Conservation (phyloP, 129 eudicot genomes). For the Flaveria sonorensis region DNA sequence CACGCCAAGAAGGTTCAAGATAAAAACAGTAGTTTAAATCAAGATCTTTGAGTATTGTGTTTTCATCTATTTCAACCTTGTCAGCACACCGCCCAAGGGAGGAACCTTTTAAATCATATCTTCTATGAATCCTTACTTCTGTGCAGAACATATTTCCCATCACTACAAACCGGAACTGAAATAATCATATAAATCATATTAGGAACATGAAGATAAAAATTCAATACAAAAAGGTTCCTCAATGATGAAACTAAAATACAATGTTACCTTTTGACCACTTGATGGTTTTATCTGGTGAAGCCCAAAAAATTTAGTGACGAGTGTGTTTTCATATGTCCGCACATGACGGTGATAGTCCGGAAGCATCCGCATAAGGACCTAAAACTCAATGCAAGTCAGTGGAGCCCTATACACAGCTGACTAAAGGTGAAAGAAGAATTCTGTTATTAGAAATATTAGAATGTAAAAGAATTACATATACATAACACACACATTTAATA, state of each 20-base stretch:
- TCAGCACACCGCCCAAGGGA: conserved; percentile 91
- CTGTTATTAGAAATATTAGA: neutral
- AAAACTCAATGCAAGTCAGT: conserved; percentile 24
- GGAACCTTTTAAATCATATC: conserved; percentile 91
- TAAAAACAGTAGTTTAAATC: conserved; percentile 87
- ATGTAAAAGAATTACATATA: neutral
- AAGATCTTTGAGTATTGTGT: conserved; percentile 92
- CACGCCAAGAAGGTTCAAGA: conserved; percentile 91
- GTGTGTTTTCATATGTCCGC: conserved; percentile 75
- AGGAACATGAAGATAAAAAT: neutral
- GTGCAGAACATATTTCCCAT: conserved; percentile 99
- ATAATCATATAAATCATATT: conserved; percentile 13
- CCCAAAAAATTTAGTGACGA: conserved; percentile 91
- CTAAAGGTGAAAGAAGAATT: neutral
- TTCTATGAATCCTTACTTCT: conserved; percentile 83
- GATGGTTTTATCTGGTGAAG: conserved; percentile 88
- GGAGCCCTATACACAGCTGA: neutral
- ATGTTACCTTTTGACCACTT: conserved; percentile 90
- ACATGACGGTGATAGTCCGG: conserved; percentile 87
- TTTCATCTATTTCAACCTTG: conserved; percentile 90
- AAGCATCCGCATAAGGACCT: conserved; percentile 96
- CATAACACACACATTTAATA: neutral
- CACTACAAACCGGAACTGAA: conserved; percentile 94
- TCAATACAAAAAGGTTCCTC: neutral
- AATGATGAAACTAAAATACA: neutral